Conservation (phyloP, 208 protist genomes). For the Strigomonas culicis region DNA sequence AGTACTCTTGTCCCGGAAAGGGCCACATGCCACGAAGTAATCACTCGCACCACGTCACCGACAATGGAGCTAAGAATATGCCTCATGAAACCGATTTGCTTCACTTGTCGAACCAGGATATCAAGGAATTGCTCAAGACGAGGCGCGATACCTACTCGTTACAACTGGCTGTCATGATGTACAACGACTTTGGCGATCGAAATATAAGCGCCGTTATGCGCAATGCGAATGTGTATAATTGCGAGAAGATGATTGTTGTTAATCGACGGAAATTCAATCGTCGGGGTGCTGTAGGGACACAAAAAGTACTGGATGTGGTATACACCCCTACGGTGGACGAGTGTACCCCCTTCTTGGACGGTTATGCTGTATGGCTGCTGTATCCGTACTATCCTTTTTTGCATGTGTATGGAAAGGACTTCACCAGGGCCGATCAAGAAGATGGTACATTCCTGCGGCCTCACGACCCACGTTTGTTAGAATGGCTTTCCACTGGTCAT, state of each 20-base stretch:
- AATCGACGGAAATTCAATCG: slow-evolving; percentile 66
- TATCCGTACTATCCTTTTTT: slow-evolving; percentile 81
- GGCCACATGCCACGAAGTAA: slow-evolving; percentile 71
- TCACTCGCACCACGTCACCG: not conserved
- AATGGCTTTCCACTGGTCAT: slow-evolving; percentile 37
- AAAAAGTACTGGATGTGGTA: slow-evolving; percentile 39
- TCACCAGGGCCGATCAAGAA: not conserved
- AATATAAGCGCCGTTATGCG: slow-evolving; percentile 83
- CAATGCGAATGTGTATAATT: slow-evolving; percentile 84
- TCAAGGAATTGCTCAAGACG: slow-evolving; percentile 25
- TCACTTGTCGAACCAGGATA: slow-evolving; percentile 32
- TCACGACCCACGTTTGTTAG: not conserved
- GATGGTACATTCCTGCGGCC: slow-evolving; percentile 6
- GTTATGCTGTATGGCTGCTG: slow-evolving; percentile 60
- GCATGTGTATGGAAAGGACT: slow-evolving; percentile 14
- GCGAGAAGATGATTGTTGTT: slow-evolving; percentile 55
- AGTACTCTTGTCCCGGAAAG: not conserved
- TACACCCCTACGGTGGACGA: slow-evolving; percentile 23
- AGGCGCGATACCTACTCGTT: slow-evolving; percentile 35
- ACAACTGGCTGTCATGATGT: slow-evolving; percentile 58
- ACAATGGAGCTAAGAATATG: not conserved
- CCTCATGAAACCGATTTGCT: slow-evolving; percentile 65
- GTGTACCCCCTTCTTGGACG: slow-evolving; percentile 16
- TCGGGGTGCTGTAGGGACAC: slow-evolving; percentile 68
- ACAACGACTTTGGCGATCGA: slow-evolving; percentile 78